These are phyloP conservation scores for Macrolepiota albuminosa DNA, from an alignment of 768 basidiomycete genomes.

Conservation along the genomic window DNA sequence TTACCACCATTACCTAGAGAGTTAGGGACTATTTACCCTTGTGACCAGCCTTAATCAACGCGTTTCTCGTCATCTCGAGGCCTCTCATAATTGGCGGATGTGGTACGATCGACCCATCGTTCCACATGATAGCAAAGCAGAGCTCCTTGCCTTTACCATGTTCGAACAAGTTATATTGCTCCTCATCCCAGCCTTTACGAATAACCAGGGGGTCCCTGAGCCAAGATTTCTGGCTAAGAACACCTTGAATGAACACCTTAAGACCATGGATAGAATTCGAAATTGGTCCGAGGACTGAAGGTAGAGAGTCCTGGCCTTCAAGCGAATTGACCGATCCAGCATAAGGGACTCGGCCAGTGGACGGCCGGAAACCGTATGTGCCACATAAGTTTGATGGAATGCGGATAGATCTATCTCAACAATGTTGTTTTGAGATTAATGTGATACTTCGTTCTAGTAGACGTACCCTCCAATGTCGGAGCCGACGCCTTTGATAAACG, in stretches of 20 bases:
- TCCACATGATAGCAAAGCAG: conserved; percentile 62
- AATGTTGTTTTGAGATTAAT: not conserved
- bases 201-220: conserved; percentile 52
- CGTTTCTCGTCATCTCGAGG: conserved; percentile 48
- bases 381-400: conserved; percentile 67
- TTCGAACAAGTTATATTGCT: conserved; percentile 52
- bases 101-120: conserved; percentile 54
- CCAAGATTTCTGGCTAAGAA: conserved; percentile 63
- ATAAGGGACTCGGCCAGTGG: conserved; percentile 68
- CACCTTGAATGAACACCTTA: conserved; percentile 59
- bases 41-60: conserved; percentile 59
- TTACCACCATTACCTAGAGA: too few relatives aligned
- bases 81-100: conserved; percentile 64
- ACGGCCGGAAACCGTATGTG: conserved; percentile 67
- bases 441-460: not conserved
- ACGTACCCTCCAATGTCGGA: conserved; percentile 76
- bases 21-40: conserved; percentile 39
- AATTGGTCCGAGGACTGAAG: conserved; percentile 74
- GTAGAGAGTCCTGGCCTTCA: conserved; percentile 67
- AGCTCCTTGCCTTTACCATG: conserved; percentile 48
- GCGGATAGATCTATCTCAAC: conserved; percentile 57
- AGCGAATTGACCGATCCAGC: conserved; percentile 57
- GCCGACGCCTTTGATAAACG: conserved; percentile 38
- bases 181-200: conserved; percentile 56
- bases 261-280: conserved; percentile 52